Evolutionary conservation across 345 rosid genomes (phyloP).

Genomic region (Eucalyptus pauciflora): DNA sequence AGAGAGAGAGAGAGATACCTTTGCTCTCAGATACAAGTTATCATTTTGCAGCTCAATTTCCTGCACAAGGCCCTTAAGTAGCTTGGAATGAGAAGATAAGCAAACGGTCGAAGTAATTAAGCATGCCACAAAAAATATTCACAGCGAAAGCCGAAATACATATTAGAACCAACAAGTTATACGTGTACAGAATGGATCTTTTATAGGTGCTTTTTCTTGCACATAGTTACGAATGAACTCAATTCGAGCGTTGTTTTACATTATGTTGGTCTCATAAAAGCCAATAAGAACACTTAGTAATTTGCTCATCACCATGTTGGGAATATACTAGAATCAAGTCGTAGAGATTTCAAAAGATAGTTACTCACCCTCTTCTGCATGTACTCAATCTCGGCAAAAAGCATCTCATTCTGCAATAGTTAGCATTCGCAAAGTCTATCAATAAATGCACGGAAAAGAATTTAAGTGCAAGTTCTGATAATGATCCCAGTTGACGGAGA

Average conservation of each 20-base stretch:
- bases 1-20: constrained; percentile 33
- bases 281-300: neutral
- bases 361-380: constrained; percentile 86
- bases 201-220: neutral
- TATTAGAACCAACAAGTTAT: neutral
- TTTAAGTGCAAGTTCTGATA: neutral
- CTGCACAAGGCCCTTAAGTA: constrained; percentile 15
- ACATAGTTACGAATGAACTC: neutral
- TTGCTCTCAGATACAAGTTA: constrained; percentile 59
- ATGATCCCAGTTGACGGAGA: neutral
- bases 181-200: neutral
- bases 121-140: neutral
- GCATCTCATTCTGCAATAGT: constrained; percentile 54
- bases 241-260: neutral
- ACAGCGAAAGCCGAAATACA: neutral
- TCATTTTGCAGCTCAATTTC: constrained; percentile 82
- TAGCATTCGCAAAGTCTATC: neutral
- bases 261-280: neutral
- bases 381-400: constrained; percentile 80
- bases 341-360: neutral
- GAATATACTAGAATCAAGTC: neutral
- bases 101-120: neutral
- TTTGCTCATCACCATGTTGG: neutral
- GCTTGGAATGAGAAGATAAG: neutral
- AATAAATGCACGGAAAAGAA: neutral